Conservation (phyloP, 192 early-diverging fungal species). For the Podila clonocystis region DNA sequence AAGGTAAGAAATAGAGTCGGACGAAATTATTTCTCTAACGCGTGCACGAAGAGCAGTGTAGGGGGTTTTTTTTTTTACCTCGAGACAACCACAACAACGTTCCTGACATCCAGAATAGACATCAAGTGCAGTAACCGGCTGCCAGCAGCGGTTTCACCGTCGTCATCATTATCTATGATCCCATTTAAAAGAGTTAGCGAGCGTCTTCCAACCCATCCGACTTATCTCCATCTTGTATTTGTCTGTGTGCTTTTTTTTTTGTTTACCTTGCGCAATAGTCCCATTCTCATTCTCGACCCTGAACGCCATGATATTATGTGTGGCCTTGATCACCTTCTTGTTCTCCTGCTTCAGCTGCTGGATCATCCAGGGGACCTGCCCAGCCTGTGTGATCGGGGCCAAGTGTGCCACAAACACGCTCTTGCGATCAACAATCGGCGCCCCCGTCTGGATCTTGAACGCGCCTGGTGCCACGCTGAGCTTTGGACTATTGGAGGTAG, state of each 20-base stretch:
- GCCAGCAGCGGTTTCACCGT: slow-evolving; percentile 94
- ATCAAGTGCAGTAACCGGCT: slow-evolving; percentile 85
- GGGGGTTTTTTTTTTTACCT: slow-evolving; percentile 19
- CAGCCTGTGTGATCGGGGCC: slow-evolving; percentile 61
- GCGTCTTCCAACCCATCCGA: too few relatives aligned
- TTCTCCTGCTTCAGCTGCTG: slow-evolving; percentile 65
- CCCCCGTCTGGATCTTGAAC: slow-evolving; percentile 63
- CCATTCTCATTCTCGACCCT: slow-evolving; percentile 71
- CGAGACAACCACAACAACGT: slow-evolving; percentile 84
- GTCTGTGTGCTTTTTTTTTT: background rate
- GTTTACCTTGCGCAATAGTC: slow-evolving; percentile 61
- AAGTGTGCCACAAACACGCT: slow-evolving; percentile 88
- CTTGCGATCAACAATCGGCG: slow-evolving; percentile 79
- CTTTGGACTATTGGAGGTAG: slow-evolving; percentile 18
- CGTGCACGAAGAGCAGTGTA: background rate
- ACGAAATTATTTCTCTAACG: background rate
- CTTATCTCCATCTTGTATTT: background rate
- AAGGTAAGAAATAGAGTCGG: background rate
- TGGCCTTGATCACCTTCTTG: slow-evolving; percentile 83
- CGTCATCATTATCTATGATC: slow-evolving; percentile 84
- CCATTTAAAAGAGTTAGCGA: background rate
- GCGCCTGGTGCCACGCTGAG: slow-evolving; percentile 6
- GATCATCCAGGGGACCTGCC: slow-evolving; percentile 64
- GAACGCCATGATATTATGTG: slow-evolving; percentile 93
- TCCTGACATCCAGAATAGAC: slow-evolving; percentile 73